phyloP scores from a whole-genome alignment of 305 asterid species.

The Fraxinus xanthoxyloides region DNA sequence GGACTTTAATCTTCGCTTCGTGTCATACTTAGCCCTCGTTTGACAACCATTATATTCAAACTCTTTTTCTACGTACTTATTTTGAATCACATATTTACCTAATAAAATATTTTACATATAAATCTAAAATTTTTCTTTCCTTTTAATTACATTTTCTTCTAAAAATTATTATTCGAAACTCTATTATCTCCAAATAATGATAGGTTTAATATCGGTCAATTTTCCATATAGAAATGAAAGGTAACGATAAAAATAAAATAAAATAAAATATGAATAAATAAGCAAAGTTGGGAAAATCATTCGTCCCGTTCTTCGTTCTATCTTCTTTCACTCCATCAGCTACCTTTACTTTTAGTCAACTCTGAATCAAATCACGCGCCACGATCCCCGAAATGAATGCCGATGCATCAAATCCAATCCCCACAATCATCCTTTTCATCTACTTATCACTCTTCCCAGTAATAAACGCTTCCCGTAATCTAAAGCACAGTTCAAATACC shows the following conservation, averaged over 20 bases:
- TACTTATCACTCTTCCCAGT: background rate
- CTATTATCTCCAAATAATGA: no score
- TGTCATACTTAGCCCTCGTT: no score
- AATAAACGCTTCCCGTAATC: slow-evolving; percentile 42
- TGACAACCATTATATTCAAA: no score
- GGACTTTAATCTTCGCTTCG: no score
- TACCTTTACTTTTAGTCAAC: background rate
- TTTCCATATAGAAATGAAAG: background rate
- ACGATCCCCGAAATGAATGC: background rate
- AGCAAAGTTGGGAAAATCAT: background rate
- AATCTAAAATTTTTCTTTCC: no score
- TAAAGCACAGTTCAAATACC: slow-evolving; percentile 23
- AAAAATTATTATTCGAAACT: no score
- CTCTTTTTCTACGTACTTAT: no score
- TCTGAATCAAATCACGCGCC: background rate
- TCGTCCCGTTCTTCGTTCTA: background rate
- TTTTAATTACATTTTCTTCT: no score
- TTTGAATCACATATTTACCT: no score
- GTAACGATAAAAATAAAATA: background rate
- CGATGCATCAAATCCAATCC: background rate
- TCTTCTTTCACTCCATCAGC: background rate
- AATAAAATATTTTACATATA: no score
- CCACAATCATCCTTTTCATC: background rate
- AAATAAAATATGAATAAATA: background rate
- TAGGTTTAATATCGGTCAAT: no score